Evolutionary conservation across 495 filamentous ascomycete species (phyloP).

Genomic region (Cudoniella acicularis): DNA sequence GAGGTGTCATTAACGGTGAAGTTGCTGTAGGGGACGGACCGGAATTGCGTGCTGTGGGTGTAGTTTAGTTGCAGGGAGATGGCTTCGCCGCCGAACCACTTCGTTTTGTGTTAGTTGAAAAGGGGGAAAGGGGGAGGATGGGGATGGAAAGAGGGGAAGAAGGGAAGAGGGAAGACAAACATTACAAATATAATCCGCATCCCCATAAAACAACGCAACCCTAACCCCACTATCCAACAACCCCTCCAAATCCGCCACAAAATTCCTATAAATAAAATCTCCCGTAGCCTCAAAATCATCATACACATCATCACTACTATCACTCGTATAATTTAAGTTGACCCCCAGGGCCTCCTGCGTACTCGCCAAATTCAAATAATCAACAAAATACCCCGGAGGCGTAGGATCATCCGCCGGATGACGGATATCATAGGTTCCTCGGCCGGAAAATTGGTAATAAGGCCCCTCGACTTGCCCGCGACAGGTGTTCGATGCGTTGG

Average conservation of each 20-base stretch:
- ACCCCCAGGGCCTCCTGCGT: constrained; percentile 48
- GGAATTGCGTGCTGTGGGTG: constrained; percentile 39
- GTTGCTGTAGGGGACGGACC: constrained; percentile 43
- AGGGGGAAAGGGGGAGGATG: neutral
- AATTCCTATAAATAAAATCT: constrained; percentile 44
- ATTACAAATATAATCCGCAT: constrained; percentile 2
- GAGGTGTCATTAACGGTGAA: constrained; percentile 24
- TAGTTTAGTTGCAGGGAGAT: constrained; percentile 47
- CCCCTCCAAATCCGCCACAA: constrained; percentile 41
- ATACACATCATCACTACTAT: constrained; percentile 33
- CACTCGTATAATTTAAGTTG: constrained; percentile 44
- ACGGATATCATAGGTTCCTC: constrained; percentile 51
- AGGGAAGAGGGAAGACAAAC: neutral
- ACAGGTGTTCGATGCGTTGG: neutral
- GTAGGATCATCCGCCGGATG: constrained; percentile 44
- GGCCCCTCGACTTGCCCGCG: constrained; percentile 33
- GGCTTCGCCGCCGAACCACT: constrained; percentile 48
- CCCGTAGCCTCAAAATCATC: constrained; percentile 43
- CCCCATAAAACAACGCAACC: neutral
- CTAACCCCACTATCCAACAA: constrained; percentile 20
- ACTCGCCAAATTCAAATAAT: constrained; percentile 42
- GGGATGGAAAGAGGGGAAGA: neutral
- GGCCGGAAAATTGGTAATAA: constrained; percentile 41
- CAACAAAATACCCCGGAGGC: constrained; percentile 42
- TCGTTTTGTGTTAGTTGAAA: neutral